A percentile compares a stretch with the other conserved stretches of the same genome.
phyloP scores from a whole-genome alignment of 352 stramenopile species.

The Saprolegnia parasitica region DNA sequence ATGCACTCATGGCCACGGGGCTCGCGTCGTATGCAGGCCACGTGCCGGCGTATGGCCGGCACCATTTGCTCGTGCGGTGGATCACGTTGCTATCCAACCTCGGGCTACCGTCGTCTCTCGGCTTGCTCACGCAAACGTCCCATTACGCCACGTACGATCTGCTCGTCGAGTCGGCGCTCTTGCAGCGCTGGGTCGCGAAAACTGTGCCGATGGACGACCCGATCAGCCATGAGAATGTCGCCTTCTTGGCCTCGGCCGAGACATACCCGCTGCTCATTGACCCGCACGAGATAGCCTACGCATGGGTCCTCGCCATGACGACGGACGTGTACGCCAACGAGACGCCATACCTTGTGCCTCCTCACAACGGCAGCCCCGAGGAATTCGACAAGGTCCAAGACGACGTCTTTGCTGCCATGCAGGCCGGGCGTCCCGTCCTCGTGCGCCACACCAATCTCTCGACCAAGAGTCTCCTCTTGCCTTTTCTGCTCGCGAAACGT shows the following conservation, averaged over 20 bases:
- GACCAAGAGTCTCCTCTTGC: constrained; percentile 33
- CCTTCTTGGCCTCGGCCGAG: constrained; percentile 41
- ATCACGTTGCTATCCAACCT: constrained; percentile 32
- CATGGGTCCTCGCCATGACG: constrained; percentile 40
- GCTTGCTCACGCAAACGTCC: constrained; percentile 32
- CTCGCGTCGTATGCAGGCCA: constrained; percentile 45
- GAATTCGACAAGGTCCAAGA: constrained; percentile 37
- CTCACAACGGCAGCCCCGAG: constrained; percentile 13
- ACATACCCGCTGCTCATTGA: constrained; percentile 55
- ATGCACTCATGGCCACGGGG: constrained; percentile 60
- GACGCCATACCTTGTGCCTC: constrained; percentile 29
- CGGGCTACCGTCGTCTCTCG: constrained; percentile 31
- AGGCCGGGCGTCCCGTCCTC: constrained; percentile 41
- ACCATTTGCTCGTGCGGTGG: constrained; percentile 41
- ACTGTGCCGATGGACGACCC: constrained; percentile 39
- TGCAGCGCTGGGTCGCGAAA: constrained; percentile 47
- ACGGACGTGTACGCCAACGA: constrained; percentile 31
- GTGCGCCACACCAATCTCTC: constrained; percentile 40
- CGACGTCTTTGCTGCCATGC: constrained; percentile 37
- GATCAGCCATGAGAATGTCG: constrained; percentile 41
- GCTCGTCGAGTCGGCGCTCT: constrained; percentile 33
- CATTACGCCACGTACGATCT: constrained; percentile 37
- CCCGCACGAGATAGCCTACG: constrained; percentile 43
- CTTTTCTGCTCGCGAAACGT: constrained; percentile 43
- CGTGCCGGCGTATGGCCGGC: constrained; percentile 26